Conservation (phyloP, 345 rosid species). For the Isatis tinctoria region DNA sequence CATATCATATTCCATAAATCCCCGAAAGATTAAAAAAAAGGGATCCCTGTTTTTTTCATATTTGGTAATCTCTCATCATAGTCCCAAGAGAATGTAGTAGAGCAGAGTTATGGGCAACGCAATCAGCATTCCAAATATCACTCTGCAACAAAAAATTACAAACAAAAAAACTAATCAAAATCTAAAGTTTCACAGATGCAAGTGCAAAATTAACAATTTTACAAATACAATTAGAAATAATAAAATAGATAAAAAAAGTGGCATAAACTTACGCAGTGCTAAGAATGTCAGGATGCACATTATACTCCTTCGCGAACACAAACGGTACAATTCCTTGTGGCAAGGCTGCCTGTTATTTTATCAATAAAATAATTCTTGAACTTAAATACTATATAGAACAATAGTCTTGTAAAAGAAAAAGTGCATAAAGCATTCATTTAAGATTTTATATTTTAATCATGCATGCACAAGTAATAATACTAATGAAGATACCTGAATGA, state of each 20-base stretch:
- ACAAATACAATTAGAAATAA: background rate
- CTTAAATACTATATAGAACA: background rate
- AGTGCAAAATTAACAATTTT: background rate
- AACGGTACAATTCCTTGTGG: slow-evolving; percentile 72
- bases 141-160: slow-evolving; percentile 45
- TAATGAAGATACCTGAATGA: slow-evolving; percentile 69
- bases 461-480: background rate
- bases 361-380: background rate
- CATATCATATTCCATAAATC: slow-evolving; percentile 7
- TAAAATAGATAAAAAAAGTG: background rate
- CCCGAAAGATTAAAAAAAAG: background rate
- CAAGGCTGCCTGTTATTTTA: slow-evolving; percentile 54
- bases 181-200: background rate
- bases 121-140: slow-evolving; percentile 95
- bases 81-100: slow-evolving; percentile 84
- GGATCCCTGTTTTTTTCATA: background rate
- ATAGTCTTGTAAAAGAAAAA: background rate
- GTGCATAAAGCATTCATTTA: background rate
- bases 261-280: slow-evolving; percentile 60
- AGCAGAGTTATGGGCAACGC: slow-evolving; percentile 94
- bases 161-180: background rate
- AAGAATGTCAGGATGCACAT: slow-evolving; percentile 61
- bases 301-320: slow-evolving; percentile 67
- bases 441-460: background rate
- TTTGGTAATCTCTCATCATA: slow-evolving; percentile 37